These are phyloP conservation scores for Paecilomyces niveus DNA, from an alignment of 2,329 filamentous ascomycete genomes.

Conservation along the genomic window DNA sequence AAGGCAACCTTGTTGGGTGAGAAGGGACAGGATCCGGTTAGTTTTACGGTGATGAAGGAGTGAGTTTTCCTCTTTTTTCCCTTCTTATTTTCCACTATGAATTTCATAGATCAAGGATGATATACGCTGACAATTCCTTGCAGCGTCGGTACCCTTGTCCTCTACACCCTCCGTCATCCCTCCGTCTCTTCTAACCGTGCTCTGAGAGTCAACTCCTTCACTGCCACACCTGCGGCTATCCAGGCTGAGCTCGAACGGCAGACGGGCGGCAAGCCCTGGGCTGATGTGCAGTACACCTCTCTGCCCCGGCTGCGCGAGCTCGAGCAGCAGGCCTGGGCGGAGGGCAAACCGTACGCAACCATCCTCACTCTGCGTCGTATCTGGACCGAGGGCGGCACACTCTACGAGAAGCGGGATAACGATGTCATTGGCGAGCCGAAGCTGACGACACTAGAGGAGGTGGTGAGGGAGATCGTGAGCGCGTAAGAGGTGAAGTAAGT, in stretches of 20 bases:
- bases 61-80: conserved; percentile 36
- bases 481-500: background rate
- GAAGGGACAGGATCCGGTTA: conserved; percentile 52
- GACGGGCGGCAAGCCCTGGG: conserved; percentile 50
- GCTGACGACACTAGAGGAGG: conserved; percentile 46
- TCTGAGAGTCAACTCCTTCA: conserved; percentile 65
- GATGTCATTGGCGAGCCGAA: conserved; percentile 48
- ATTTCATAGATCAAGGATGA: background rate
- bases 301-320: conserved; percentile 47
- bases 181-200: conserved; percentile 47
- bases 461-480: conserved; percentile 26
- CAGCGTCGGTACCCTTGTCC: conserved; percentile 61
- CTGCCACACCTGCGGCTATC: conserved; percentile 56
- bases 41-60: conserved; percentile 66
- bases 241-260: conserved; percentile 62
- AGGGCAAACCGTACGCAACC: conserved; percentile 46
- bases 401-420: conserved; percentile 65
- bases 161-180: conserved; percentile 54
- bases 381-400: conserved; percentile 64
- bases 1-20: conserved; percentile 56
- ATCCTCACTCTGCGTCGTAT: conserved; percentile 59
- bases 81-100: too few species aligned
- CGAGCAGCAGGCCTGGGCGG: conserved; percentile 55
- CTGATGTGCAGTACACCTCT: conserved; percentile 43
- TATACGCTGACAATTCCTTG: background rate